phyloP scores from a whole-genome alignment of 805 yeast genomes.

The Pichia thaimueangensis region DNA sequence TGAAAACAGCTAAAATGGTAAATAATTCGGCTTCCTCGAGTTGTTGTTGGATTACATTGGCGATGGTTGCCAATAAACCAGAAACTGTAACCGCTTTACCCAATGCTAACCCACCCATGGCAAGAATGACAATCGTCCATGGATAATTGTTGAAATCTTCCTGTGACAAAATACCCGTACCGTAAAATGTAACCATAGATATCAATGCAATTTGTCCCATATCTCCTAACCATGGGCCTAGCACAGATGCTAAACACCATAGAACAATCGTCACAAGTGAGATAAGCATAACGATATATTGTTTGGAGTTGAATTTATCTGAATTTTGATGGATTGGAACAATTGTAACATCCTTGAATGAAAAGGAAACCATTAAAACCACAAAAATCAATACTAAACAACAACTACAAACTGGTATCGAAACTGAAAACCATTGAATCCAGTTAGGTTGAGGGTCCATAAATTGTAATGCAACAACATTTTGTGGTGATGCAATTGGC shows the following conservation, averaged over 20 bases:
- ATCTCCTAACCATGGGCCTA: constrained; percentile 76
- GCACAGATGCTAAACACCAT: constrained; percentile 83
- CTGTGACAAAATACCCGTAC: constrained; percentile 77
- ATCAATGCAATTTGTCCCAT: constrained; percentile 94
- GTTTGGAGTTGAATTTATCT: constrained; percentile 65
- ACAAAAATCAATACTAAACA: constrained; percentile 68
- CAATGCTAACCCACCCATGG: constrained; percentile 96
- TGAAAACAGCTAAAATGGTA: constrained; percentile 71
- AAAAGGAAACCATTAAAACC: constrained; percentile 59
- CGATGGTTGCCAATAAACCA: constrained; percentile 77
- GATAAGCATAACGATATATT: constrained; percentile 67
- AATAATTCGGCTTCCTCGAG: constrained; percentile 68
- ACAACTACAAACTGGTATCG: constrained; percentile 70
- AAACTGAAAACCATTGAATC: constrained; percentile 89
- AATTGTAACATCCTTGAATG: constrained; percentile 37
- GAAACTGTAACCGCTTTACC: constrained; percentile 94
- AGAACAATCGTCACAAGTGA: constrained; percentile 67
- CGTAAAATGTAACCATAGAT: constrained; percentile 88
- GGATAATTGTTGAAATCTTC: constrained; percentile 94
- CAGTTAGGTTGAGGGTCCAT: constrained; percentile 83
- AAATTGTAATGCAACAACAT: constrained; percentile 79
- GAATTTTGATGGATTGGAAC: constrained; percentile 55
- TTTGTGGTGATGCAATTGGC: constrained; percentile 96
- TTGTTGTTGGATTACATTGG: constrained; percentile 54
- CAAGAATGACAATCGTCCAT: constrained; percentile 92